Conservation (phyloP, 2,329 filamentous ascomycete species). For the Fusarium buharicum region DNA sequence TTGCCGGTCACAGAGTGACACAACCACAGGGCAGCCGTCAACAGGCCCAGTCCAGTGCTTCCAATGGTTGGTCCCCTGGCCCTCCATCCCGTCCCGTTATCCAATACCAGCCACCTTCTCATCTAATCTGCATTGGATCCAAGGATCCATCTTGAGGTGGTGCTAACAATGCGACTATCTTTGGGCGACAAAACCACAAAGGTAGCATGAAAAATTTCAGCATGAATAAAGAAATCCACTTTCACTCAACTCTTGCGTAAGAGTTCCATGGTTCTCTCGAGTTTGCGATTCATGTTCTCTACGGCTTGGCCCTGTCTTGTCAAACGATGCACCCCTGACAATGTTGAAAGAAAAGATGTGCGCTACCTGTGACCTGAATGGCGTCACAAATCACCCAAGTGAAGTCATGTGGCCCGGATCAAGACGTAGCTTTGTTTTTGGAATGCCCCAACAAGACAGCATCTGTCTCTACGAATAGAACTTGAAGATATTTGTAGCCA, state of each 20-base stretch:
- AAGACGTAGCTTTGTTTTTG: slow-evolving; percentile 20
- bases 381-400: slow-evolving; percentile 45
- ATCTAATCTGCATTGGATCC: slow-evolving; percentile 20
- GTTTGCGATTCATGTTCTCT: slow-evolving; percentile 8
- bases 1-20: slow-evolving; percentile 25
- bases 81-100: slow-evolving; percentile 6
- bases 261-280: slow-evolving; percentile 5
- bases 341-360: slow-evolving; percentile 21
- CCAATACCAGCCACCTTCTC: slow-evolving; percentile 26
- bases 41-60: slow-evolving; percentile 4
- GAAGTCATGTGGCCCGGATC: slow-evolving; percentile 42
- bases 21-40: slow-evolving; percentile 18
- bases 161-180: too few relatives aligned
- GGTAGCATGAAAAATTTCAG: neutral
- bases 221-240: slow-evolving; percentile 6
- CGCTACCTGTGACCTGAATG: slow-evolving; percentile 43
- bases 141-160: slow-evolving; percentile 7
- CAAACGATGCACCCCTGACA: slow-evolving; percentile 28
- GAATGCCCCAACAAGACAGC: slow-evolving; percentile 35
- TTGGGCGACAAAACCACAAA: neutral
- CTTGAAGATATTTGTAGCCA: neutral
- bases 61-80: slow-evolving; percentile 11
- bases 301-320: slow-evolving; percentile 11
- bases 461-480: slow-evolving; percentile 9
- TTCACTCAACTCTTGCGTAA: slow-evolving; percentile 31